Percentiles rank a stretch among this genome's conserved stretches.
Conservation (phyloP, 495 filamentous ascomycete species). For the Parathielavia hyrcaniae region DNA sequence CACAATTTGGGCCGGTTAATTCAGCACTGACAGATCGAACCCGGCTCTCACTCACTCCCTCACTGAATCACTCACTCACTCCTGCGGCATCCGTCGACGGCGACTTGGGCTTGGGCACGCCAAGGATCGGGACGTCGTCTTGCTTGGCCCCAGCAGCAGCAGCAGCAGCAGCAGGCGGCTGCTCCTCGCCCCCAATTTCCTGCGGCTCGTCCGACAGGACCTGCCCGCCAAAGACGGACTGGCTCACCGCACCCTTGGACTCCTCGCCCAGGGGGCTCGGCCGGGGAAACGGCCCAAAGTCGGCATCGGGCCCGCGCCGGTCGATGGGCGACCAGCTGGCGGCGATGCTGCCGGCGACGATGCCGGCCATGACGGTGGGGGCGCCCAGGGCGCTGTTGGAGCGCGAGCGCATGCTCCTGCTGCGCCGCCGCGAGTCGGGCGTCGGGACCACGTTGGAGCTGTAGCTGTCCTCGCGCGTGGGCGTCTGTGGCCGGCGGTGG, state of each 20-base stretch:
- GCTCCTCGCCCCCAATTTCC: constrained; percentile 28
- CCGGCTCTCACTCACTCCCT: background rate
- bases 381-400: constrained; percentile 83
- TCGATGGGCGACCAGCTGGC: constrained; percentile 85
- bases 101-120: constrained; percentile 36
- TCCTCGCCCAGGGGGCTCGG: constrained; percentile 17
- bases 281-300: constrained; percentile 27
- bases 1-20: background rate
- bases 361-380: constrained; percentile 78
- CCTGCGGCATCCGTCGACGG: constrained; percentile 6
- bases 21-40: background rate
- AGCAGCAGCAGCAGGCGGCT: too few species aligned
- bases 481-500: constrained; percentile 54
- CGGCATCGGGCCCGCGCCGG: constrained; percentile 25
- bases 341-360: constrained; percentile 79
- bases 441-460: constrained; percentile 50
- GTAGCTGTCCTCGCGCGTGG: constrained; percentile 51
- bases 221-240: constrained; percentile 24
- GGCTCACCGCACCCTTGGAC: constrained; percentile 26
- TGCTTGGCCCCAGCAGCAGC: constrained; percentile 14
- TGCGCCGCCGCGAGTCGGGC: constrained; percentile 65
- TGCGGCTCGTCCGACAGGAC: constrained; percentile 37
- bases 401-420: constrained; percentile 65
- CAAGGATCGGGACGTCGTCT: constrained; percentile 39
- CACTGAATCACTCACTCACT: too few species aligned